These are phyloP conservation scores for Chalara sp. DNA, from an alignment of 2,329 filamentous ascomycete species.

Conservation along the genomic window DNA sequence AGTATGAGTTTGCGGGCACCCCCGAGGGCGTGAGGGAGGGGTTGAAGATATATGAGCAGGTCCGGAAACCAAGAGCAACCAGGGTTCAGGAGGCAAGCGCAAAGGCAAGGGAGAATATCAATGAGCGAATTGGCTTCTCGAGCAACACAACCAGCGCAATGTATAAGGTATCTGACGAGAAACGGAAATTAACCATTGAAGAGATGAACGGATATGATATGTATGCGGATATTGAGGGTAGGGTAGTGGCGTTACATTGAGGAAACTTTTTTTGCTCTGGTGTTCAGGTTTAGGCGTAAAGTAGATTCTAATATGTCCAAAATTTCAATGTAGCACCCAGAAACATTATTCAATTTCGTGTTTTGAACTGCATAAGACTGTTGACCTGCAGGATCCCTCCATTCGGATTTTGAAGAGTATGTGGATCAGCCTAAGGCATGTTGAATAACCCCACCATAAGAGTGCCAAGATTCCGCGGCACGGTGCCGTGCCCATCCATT, in stretches of 20 bases:
- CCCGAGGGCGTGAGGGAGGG: constrained; percentile 32
- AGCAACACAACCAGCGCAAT: constrained; percentile 46
- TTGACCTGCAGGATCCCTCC: too few species aligned
- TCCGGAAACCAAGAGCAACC: constrained; percentile 47
- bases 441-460: background rate
- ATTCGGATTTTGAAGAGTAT: background rate
- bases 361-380: background rate
- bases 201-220: constrained; percentile 54
- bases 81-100: constrained; percentile 50
- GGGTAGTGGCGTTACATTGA: background rate
- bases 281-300: too few species aligned
- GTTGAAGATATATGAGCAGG: constrained; percentile 43
- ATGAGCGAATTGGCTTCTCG: constrained; percentile 60
- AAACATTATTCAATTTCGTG: background rate
- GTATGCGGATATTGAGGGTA: background rate
- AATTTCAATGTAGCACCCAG: background rate
- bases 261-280: background rate
- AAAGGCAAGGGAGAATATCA: constrained; percentile 54
- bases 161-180: constrained; percentile 56
- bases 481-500: background rate
- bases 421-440: background rate
- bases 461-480: background rate
- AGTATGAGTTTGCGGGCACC: constrained; percentile 36
- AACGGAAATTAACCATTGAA: constrained; percentile 56
- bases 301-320: too few species aligned